Evolutionary conservation across 768 basidiomycete species (phyloP).

Genomic region (Termitomyces titanicus): DNA sequence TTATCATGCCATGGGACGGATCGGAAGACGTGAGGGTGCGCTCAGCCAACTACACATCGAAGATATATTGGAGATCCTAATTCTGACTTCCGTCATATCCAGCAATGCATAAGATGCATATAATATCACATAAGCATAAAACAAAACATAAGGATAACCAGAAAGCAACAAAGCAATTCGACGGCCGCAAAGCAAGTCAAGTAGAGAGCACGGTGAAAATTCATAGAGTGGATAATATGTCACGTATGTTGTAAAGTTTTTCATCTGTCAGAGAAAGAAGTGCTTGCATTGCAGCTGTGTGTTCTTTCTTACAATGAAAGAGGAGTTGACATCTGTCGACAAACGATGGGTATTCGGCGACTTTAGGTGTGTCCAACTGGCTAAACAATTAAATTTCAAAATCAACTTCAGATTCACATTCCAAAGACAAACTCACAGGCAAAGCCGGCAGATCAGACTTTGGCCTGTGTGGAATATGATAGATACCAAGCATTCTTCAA

Average conservation of each 20-base stretch:
- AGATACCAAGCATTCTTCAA: background rate
- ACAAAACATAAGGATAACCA: no score
- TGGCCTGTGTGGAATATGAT: background rate
- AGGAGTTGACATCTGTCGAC: background rate
- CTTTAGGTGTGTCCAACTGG: background rate
- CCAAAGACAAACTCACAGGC: background rate
- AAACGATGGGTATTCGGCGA: background rate
- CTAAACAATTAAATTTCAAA: background rate
- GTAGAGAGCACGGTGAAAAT: no score
- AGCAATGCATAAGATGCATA: no score
- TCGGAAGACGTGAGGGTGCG: no score
- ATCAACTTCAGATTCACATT: background rate
- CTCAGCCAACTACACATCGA: no score
- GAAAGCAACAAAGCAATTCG: no score
- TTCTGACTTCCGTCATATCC: no score
- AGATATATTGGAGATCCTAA: no score
- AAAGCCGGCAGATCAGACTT: background rate
- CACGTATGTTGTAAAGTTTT: background rate
- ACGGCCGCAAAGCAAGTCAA: no score
- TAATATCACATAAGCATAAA: no score
- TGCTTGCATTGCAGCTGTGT: background rate
- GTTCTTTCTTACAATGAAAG: background rate
- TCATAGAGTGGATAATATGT: background rate
- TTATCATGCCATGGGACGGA: no score
- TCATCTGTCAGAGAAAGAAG: background rate